These are phyloP conservation scores for Agrostemma githago DNA, from an alignment of 148 eudicot genomes.

Conservation along the genomic window DNA sequence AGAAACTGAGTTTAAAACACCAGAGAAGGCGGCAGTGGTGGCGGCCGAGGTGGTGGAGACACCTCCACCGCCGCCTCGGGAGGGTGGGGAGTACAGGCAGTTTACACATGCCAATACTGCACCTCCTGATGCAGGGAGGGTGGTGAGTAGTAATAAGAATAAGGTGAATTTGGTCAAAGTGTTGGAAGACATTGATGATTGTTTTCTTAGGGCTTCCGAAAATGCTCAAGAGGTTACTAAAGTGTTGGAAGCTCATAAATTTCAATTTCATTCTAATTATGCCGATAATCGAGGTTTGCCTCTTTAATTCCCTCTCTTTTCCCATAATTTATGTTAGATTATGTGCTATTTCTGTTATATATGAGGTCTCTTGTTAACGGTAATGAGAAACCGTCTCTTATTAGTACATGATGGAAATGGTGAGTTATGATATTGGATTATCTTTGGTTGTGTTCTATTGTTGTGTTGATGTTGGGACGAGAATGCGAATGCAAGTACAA, in stretches of 20 bases:
- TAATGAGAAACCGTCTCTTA: neutral
- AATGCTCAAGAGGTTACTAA: slow-evolving; percentile 88
- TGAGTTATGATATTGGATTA: neutral
- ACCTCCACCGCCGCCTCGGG: slow-evolving; percentile 23
- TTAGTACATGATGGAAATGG: too few relatives aligned
- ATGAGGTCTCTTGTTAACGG: neutral
- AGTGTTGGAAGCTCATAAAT: slow-evolving; percentile 85
- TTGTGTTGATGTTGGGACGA: neutral
- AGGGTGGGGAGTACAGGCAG: slow-evolving; percentile 30
- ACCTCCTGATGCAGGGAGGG: slow-evolving; percentile 45
- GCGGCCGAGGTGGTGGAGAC: slow-evolving; percentile 35
- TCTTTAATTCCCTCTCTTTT: slow-evolving; percentile 2
- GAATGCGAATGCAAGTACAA: neutral
- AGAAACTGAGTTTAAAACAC: slow-evolving; percentile 51
- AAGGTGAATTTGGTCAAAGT: slow-evolving; percentile 72
- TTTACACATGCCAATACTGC: slow-evolving; percentile 87
- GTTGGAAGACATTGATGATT: slow-evolving; percentile 74
- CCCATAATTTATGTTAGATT: neutral
- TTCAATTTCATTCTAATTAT: slow-evolving; percentile 87
- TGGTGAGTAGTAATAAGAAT: slow-evolving; percentile 20
- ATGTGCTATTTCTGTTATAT: neutral
- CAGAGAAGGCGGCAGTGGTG: slow-evolving; percentile 40
- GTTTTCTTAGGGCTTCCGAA: slow-evolving; percentile 83
- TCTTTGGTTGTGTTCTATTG: neutral
- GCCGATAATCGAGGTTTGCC: slow-evolving; percentile 81